Evolutionary conservation across 1,284 basidiomycete genomes (phyloP).

Genomic region (Sporisorium graminicola): DNA sequence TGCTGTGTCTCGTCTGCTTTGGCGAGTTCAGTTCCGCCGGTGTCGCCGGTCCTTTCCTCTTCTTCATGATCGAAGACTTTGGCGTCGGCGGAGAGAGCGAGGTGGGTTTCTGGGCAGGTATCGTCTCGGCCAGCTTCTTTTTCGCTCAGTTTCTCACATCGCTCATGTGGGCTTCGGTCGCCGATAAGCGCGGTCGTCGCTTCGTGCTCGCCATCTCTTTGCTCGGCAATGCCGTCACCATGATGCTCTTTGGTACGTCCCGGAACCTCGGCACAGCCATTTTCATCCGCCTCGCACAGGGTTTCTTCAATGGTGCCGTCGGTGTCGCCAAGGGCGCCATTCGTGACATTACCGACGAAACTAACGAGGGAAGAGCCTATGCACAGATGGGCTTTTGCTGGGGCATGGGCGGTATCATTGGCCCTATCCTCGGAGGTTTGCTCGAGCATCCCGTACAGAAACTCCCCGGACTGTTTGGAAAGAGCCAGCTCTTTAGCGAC

Average conservation of each 20-base stretch:
- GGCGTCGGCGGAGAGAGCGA: constrained; percentile 64
- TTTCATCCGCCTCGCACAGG: constrained; percentile 88
- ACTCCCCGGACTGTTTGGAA: constrained; percentile 81
- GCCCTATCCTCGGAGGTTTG: constrained; percentile 80
- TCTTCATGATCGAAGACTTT: constrained; percentile 68
- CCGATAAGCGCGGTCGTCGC: constrained; percentile 88
- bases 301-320: constrained; percentile 93
- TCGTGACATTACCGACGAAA: constrained; percentile 85
- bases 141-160: constrained; percentile 81
- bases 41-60: constrained; percentile 68
- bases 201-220: constrained; percentile 87
- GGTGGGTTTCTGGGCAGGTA: constrained; percentile 69
- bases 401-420: constrained; percentile 87
- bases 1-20: constrained; percentile 67
- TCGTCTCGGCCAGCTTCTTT: constrained; percentile 69
- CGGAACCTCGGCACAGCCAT: constrained; percentile 77
- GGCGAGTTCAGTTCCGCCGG: constrained; percentile 80
- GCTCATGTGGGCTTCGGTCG: constrained; percentile 90
- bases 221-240: constrained; percentile 83
- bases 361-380: constrained; percentile 92
- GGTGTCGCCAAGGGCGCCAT: constrained; percentile 89
- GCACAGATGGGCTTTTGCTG: constrained; percentile 94
- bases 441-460: constrained; percentile 78
- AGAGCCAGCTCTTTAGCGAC: constrained; percentile 76
- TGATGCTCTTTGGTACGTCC: constrained; percentile 85